phyloP scores from a whole-genome alignment of 2,329 filamentous ascomycete genomes.

The Lachnellula arida region DNA sequence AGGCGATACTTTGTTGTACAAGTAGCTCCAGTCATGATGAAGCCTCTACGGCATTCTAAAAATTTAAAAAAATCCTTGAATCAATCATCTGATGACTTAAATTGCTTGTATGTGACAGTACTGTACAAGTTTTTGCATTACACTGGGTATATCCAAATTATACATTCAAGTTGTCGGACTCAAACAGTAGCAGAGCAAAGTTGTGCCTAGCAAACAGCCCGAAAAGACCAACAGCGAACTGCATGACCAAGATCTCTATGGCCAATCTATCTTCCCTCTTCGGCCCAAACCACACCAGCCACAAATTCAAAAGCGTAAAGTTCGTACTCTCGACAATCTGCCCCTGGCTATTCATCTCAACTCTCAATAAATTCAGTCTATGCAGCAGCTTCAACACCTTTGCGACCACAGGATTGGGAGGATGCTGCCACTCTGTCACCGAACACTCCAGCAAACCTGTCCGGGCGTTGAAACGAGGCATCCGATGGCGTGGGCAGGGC shows the following conservation, averaged over 20 bases:
- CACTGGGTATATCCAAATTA: slow-evolving; percentile 4
- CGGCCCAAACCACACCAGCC: slow-evolving; percentile 92
- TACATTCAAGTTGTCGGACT: slow-evolving; percentile 69
- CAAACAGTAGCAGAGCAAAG: slow-evolving; percentile 83
- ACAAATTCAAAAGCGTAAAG: slow-evolving; percentile 89
- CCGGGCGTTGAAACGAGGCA: slow-evolving; percentile 82
- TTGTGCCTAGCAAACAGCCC: slow-evolving; percentile 83
- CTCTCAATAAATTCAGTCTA: slow-evolving; percentile 60
- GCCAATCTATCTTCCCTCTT: slow-evolving; percentile 82
- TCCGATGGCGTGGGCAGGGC: slow-evolving; percentile 86
- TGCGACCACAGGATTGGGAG: slow-evolving; percentile 62
- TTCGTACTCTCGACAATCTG: slow-evolving; percentile 78
- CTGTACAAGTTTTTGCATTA: slow-evolving; percentile 1
- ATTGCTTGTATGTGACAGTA: slow-evolving; percentile 18
- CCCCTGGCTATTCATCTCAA: slow-evolving; percentile 64
- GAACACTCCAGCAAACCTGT: slow-evolving; percentile 85
- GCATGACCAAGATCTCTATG: slow-evolving; percentile 73
- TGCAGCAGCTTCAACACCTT: slow-evolving; percentile 63
- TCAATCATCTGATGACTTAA: not conserved
- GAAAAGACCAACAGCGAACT: slow-evolving; percentile 69
- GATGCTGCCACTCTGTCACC: slow-evolving; percentile 70
- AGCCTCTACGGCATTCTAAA: slow-evolving; percentile 3
- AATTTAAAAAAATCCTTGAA: not conserved
- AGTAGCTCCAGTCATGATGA: slow-evolving; percentile 3
- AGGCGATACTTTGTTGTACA: slow-evolving; percentile 5